These are phyloP conservation scores for Haplosporangium sp. DNA, from an alignment of 371 early-diverging fungal species.

Conservation along the genomic window DNA sequence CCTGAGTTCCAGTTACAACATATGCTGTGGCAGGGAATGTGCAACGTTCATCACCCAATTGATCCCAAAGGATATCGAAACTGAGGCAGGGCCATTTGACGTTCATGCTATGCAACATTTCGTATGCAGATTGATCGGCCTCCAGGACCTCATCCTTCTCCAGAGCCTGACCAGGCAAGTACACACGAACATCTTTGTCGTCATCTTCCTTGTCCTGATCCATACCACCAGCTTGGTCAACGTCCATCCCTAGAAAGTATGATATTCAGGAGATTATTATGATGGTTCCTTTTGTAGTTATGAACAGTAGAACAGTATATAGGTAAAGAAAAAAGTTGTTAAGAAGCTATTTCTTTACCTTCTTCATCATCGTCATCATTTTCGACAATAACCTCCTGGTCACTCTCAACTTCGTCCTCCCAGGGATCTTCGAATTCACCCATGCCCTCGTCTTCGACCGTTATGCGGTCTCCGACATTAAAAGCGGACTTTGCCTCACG, in stretches of 20 bases:
- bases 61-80: slow-evolving; percentile 92
- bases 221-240: slow-evolving; percentile 57
- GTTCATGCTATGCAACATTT: slow-evolving; percentile 94
- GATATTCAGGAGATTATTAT: not conserved
- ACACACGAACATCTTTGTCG: slow-evolving; percentile 75
- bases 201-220: slow-evolving; percentile 65
- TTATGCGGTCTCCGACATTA: slow-evolving; percentile 56
- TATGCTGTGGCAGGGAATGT: slow-evolving; percentile 92
- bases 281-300: not conserved
- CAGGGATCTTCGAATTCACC: slow-evolving; percentile 97
- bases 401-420: slow-evolving; percentile 93
- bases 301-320: not conserved
- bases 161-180: slow-evolving; percentile 92
- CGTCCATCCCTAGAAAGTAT: slow-evolving; percentile 24
- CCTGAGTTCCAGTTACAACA: slow-evolving; percentile 96
- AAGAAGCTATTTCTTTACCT: slow-evolving; percentile 13
- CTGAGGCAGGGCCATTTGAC: slow-evolving; percentile 97
- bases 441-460: slow-evolving; percentile 77
- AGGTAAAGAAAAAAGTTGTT: not conserved
- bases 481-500: slow-evolving; percentile 61
- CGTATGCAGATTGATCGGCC: slow-evolving; percentile 94
- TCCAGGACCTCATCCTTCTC: slow-evolving; percentile 92
- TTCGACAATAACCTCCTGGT: slow-evolving; percentile 67
- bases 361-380: slow-evolving; percentile 71
- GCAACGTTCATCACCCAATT: slow-evolving; percentile 83